Conservation (phyloP, 2,329 filamentous ascomycete genomes). For the Didymella pomorum region DNA sequence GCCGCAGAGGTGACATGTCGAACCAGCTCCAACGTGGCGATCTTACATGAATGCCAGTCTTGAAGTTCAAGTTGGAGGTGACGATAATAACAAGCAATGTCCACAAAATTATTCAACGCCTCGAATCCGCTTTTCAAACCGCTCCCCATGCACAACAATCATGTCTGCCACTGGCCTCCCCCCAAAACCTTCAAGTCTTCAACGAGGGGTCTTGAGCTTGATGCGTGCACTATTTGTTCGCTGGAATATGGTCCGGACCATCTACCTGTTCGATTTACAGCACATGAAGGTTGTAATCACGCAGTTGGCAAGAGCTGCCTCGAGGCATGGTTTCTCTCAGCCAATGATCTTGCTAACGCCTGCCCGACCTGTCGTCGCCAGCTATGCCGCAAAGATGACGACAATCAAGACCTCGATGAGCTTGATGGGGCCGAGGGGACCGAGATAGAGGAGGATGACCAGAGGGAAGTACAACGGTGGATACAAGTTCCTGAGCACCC, state of each 20-base stretch:
- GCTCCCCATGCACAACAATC: no score
- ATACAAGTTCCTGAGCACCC: no score
- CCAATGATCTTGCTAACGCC: neutral
- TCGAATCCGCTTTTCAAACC: no score
- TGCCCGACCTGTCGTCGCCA: neutral
- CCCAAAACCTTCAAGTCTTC: no score
- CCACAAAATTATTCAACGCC: neutral
- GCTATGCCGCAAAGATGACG: neutral
- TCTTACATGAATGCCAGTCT: neutral
- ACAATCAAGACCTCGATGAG: neutral
- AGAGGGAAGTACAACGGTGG: no score
- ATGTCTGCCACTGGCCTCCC: neutral
- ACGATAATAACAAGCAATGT: neutral
- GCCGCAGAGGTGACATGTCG: neutral
- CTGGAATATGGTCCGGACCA: neutral
- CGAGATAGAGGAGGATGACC: no score
- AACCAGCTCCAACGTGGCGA: neutral
- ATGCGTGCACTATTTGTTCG: neutral
- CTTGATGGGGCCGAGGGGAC: neutral
- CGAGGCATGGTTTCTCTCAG: neutral
- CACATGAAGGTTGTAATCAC: neutral
- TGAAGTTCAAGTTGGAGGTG: neutral
- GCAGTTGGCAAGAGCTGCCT: neutral
- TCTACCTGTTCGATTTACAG: neutral
- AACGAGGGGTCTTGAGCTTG: neutral